Base-by-base conservation (phyloP, 257 asterid species). In the Solanum virginianum region DNA sequence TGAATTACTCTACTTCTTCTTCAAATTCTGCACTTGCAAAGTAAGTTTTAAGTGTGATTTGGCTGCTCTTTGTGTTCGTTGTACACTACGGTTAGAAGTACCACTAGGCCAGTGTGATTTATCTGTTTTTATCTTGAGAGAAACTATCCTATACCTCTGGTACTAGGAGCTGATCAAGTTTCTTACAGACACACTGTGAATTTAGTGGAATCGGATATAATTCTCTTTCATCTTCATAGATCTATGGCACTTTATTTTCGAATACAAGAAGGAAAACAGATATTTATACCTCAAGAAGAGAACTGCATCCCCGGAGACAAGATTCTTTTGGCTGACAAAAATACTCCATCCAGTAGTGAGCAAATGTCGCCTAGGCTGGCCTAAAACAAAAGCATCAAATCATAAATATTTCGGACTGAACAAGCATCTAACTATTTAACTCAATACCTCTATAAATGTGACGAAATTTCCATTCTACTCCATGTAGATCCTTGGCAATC, bases 321-420 rank as follows among this genome's bases (percentile, higher is more conserved):
- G 97, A 88, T 95, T 94, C 83, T 95, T 97, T 88, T 97, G 98
- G 92, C 98, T 93, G 62, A 94, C 98, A 65, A 97, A 97, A 70
- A 92, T 89, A 83, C 99, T 97, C 99, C 99, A 97, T 68, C 99
- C 98, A 10, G 99, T 97, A 56, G 98, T 95, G 80, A 95, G 98
- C 93, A 97, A 90, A 93, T 97, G 99, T 36, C 99, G 91, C 91
- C 99, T 93, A 10, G 99, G 99, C 93, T 95, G 99, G 84, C 99
- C 99, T 97, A 95, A 69, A 80, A 85, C 59, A 65, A 66, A 49
- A 90, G 63, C 75, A 92, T 75, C 81, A 83, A 85, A 66, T 43
- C 10, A 69, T 69, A 29, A 22, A 55, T 22, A 54, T 69, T 24
- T 26, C 39, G 12, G 17, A 83, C 32, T 41, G 65, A 49, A 18